Evolutionary conservation across 2,329 filamentous ascomycete genomes (phyloP).

Genomic region (Pseudovirgaria hyperparasitica): DNA sequence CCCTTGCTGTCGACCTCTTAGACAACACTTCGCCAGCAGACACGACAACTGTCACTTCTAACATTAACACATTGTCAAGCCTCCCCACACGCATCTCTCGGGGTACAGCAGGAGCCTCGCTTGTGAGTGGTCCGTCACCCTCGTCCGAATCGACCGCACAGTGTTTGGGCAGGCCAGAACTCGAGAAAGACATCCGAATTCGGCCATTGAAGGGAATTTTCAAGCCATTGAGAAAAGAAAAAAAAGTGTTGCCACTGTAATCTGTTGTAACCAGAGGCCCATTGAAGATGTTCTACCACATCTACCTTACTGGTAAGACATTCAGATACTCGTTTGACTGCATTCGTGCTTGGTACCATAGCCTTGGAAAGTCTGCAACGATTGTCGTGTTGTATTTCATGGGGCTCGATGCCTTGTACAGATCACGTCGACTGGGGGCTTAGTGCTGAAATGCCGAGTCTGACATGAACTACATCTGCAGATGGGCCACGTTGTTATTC

Average conservation of each 20-base stretch:
- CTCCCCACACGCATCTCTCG: constrained; percentile 14
- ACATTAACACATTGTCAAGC: constrained; percentile 21
- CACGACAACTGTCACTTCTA: constrained; percentile 24
- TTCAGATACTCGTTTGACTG: constrained; percentile 8
- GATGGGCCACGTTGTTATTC: constrained; percentile 4
- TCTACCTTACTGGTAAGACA: constrained; percentile 30
- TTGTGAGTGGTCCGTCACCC: constrained; percentile 14
- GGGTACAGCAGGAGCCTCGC: constrained; percentile 26
- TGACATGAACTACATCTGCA: constrained; percentile 1
- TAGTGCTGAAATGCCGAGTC: background rate
- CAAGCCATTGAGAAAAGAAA: no score
- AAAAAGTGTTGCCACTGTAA: no score
- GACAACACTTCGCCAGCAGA: constrained; percentile 14
- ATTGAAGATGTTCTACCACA: constrained; percentile 29
- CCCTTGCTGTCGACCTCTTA: constrained; percentile 21
- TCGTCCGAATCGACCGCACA: constrained; percentile 21
- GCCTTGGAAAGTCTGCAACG: constrained; percentile 5
- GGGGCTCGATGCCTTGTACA: background rate
- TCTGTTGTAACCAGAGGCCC: constrained; percentile 10
- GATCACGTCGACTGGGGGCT: background rate
- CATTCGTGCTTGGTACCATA: constrained; percentile 6
- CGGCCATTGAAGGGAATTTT: no score
- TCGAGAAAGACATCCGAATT: no score
- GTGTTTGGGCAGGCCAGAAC: no score
- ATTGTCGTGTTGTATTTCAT: background rate